These are phyloP conservation scores for Aureobasidium sp. DNA, from an alignment of 2,329 filamentous ascomycete genomes.

Conservation along the genomic window DNA sequence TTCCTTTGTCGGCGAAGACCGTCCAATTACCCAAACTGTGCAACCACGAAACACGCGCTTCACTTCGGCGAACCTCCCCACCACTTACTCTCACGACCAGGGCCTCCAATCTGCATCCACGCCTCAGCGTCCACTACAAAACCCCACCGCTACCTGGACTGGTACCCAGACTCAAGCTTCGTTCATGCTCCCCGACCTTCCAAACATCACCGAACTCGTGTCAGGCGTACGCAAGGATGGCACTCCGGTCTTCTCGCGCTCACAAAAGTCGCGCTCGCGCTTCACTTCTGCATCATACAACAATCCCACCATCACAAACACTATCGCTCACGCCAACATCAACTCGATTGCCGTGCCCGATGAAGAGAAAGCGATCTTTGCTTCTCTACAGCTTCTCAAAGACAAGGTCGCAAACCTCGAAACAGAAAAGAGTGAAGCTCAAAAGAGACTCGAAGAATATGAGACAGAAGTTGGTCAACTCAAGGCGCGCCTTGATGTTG, in stretches of 20 bases:
- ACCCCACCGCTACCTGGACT: constrained; percentile 30
- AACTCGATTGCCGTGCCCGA: constrained; percentile 51
- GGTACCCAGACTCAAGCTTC: constrained; percentile 50
- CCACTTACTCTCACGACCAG: constrained; percentile 8
- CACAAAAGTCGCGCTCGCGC: constrained; percentile 44
- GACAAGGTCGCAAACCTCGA: constrained; percentile 53
- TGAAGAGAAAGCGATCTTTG: constrained; percentile 57
- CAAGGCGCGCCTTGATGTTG: constrained; percentile 39
- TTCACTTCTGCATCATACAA: constrained; percentile 42
- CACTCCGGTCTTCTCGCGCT: constrained; percentile 49
- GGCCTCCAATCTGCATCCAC: constrained; percentile 17
- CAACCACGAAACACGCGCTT: constrained; percentile 51
- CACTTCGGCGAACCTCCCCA: constrained; percentile 24
- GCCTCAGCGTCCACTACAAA: constrained; percentile 22
- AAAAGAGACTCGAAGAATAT: constrained; percentile 46
- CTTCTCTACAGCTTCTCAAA: constrained; percentile 52
- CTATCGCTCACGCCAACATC: constrained; percentile 39
- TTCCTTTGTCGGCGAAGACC: constrained; percentile 44
- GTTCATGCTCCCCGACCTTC: constrained; percentile 54
- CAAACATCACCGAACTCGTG: constrained; percentile 55
- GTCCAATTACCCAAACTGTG: constrained; percentile 35
- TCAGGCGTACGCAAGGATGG: constrained; percentile 52
- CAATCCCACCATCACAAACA: constrained; percentile 21
- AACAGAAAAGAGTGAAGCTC: constrained; percentile 46
- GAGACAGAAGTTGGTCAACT: constrained; percentile 55